Conservation (phyloP, 805 yeast genomes). For the Wickerhamiella slavikovae region DNA sequence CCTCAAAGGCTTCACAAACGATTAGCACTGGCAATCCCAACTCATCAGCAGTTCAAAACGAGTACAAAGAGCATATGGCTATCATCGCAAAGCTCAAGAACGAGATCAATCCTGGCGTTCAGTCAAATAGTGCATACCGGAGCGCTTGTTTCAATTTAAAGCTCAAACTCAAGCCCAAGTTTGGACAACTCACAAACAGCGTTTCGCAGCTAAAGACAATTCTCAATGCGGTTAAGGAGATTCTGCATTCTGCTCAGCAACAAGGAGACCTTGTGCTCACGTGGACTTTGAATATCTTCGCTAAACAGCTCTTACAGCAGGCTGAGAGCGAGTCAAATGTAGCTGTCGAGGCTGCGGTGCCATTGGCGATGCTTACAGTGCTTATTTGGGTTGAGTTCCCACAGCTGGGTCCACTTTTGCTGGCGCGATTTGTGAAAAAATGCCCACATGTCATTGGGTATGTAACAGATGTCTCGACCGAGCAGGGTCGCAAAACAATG, state of each 20-base stretch:
- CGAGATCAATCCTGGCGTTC: conserved; percentile 35
- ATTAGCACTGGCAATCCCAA: too few relatives aligned
- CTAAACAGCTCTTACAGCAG: conserved; percentile 74
- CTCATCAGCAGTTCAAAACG: conserved; percentile 14
- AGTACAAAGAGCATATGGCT: conserved; percentile 15
- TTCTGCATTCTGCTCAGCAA: conserved; percentile 28
- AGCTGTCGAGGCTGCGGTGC: conserved; percentile 54
- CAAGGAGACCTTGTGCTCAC: conserved; percentile 31
- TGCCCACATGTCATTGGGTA: conserved; percentile 81
- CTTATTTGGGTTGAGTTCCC: conserved; percentile 30
- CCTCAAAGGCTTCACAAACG: too few relatives aligned
- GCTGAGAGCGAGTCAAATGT: conserved; percentile 85
- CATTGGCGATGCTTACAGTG: conserved; percentile 49
- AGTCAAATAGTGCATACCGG: conserved; percentile 31
- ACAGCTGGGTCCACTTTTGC: conserved; percentile 32
- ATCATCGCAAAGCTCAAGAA: conserved; percentile 30
- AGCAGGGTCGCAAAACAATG: conserved; percentile 63
- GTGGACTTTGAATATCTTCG: conserved; percentile 64
- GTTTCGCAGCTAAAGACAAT: conserved; percentile 29
- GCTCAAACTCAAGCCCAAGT: conserved; percentile 65
- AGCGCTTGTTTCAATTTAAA: conserved; percentile 37
- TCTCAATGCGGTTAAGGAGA: conserved; percentile 25
- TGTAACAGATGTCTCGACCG: conserved; percentile 54
- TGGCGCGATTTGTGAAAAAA: conserved; percentile 75
- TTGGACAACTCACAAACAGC: conserved; percentile 79